Conservation (phyloP, 768 basidiomycete species). For the Trichaptum fuscoviolaceum region DNA sequence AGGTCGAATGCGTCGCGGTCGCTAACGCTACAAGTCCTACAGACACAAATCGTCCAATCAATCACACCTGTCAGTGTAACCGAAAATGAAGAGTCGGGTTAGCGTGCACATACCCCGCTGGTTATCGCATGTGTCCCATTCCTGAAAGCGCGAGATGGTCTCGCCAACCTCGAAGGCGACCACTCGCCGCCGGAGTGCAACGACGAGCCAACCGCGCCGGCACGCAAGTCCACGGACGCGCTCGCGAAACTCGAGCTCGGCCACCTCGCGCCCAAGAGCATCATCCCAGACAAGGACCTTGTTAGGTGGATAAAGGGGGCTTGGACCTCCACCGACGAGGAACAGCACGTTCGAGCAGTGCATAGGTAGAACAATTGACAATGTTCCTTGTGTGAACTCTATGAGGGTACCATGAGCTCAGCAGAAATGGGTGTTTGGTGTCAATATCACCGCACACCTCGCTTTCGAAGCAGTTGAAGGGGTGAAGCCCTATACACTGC, state of each 20-base stretch:
- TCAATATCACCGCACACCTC: constrained; percentile 45
- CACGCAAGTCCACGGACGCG: constrained; percentile 75
- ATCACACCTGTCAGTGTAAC: constrained; percentile 1
- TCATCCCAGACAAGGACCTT: constrained; percentile 93
- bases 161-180: constrained; percentile 70
- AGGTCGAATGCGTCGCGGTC: constrained; percentile 67
- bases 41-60: neutral
- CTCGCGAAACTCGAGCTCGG: constrained; percentile 87
- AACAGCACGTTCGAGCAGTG: constrained; percentile 81
- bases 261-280: constrained; percentile 66
- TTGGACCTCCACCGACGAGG: constrained; percentile 81
- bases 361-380: constrained; percentile 70
- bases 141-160: constrained; percentile 55
- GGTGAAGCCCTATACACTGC: constrained; percentile 78
- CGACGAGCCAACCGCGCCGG: constrained; percentile 79
- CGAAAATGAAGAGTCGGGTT: too few relatives aligned
- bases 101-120: constrained; percentile 52
- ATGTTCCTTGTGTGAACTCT: constrained; percentile 79
- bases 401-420: constrained; percentile 13
- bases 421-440: constrained; percentile 7
- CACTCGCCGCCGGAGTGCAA: constrained; percentile 73
- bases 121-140: constrained; percentile 89
- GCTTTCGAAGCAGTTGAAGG: constrained; percentile 71
- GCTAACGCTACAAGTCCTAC: constrained; percentile 79
- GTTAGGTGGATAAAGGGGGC: constrained; percentile 86